Evolutionary conservation across 768 basidiomycete species (phyloP), one percentile per base, ranked within the genome.

Genomic region (Grammothele lineata): DNA sequence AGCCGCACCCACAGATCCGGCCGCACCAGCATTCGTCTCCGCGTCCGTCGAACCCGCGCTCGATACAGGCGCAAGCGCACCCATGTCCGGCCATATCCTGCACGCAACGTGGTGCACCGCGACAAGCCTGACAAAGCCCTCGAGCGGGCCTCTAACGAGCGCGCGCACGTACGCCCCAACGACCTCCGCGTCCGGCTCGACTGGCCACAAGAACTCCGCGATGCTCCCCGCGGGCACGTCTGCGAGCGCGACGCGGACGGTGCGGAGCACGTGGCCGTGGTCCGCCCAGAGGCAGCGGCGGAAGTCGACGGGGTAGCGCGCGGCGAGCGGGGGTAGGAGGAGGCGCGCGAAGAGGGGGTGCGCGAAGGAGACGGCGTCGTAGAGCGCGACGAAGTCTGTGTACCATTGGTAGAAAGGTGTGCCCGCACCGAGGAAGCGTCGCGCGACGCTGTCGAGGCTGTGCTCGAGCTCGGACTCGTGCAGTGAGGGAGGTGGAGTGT

Each of bases 321-420:
- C 85, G 3, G 89, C 75, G 27, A 84, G 72, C 0, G 92, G 86
- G 0, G 87, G 80, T 6, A 94, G 72, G 12, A 96, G 74, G 11
- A 95, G 73, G 2, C 76, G 71, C 11, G 78, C 81, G 58, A 98
- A 98, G 1, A 80, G 64, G 0, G 76, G 73, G 58, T 97, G 81
- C 2, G 83, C 78, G 64, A 94, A 94, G 7, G 94, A 97, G 55
- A 92, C 82, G 3, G 91, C 78, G 58, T 91, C 88, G 66, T 94
- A 98, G n/a, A 97, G 69, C 1, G 79, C 83, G 46, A 95, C 73
- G 60, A 96, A 85, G 65, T 96, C 93, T 12, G 86, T 87, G 68
- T 92, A 98, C 59, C 87, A 91, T 63, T 95, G 92, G 70, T 82
- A 96, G 72, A 97, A 97, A 0, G 93, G 91, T 0, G 83, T 82